Base-by-base conservation (phyloP, 1,284 basidiomycete species). In the Jaminaea rosea region DNA sequence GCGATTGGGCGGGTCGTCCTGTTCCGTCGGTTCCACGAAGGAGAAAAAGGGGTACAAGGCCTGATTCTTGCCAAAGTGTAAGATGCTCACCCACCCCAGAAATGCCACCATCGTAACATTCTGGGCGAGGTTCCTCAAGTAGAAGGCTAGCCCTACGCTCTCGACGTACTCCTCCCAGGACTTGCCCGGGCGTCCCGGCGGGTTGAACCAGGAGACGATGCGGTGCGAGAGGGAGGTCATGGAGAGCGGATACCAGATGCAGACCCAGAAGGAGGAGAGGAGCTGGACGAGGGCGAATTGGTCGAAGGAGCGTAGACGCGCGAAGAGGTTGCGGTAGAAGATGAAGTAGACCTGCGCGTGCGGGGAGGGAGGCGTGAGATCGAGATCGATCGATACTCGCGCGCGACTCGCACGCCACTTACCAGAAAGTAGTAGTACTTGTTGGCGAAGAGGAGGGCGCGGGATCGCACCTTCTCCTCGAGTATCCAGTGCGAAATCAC, bases 1-100 rank as follows among this genome's bases (percentile, higher is more conserved):
- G n/a, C n/a, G n/a, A n/a, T n/a, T n/a, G n/a, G n/a, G n/a, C n/a
- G n/a, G n/a, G 63, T 76, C 52, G 60, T 73, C 74, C n/a, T n/a
- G n/a, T n/a, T n/a, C n/a, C n/a, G n/a, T n/a, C n/a, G n/a, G n/a
- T n/a, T n/a, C n/a, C n/a, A n/a, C n/a, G 62, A 81, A 80, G 15
- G 76, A 69, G 67, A 81, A 81, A 73, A 80, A 81, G 1, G 80
- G 80, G 63, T 81, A 81, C 44, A 81, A 75, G 15, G 76, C 48
- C 31, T 71, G 67, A 49, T 81, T 81, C 1, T 77, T 75, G 0
- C 80, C 80, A 58, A 79, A 80, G 59, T 81, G 80, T 1, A 81
- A 67, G 26, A 73, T 62, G 29, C 66, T 69, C 15, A 79, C 77
- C 79, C 76, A 78, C n/a, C 76, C 76, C 1, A 79, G 64, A 65